Evolutionary conservation across 805 yeast genomes (phyloP).

Genomic region (Candida takata): DNA sequence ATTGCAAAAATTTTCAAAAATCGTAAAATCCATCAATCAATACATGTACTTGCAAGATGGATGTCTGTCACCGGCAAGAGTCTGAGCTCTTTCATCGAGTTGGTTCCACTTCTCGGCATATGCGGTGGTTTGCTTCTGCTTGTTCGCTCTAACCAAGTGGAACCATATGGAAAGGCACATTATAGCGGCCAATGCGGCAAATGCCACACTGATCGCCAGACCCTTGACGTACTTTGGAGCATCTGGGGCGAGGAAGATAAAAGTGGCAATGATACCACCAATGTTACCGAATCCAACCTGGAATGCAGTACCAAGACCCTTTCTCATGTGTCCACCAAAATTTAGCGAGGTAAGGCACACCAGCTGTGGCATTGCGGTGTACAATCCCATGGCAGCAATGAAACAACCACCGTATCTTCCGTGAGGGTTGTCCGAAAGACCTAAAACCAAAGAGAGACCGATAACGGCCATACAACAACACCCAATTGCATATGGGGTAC

Average conservation of each 20-base stretch:
- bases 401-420: slow-evolving; percentile 35
- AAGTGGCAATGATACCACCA: slow-evolving; percentile 34
- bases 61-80: slow-evolving; percentile 32
- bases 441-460: slow-evolving; percentile 30
- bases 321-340: slow-evolving; percentile 32
- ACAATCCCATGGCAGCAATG: slow-evolving; percentile 32
- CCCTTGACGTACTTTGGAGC: slow-evolving; percentile 35
- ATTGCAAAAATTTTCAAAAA: no score
- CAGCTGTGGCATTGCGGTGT: slow-evolving; percentile 30
- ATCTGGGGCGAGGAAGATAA: slow-evolving; percentile 29
- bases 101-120: slow-evolving; percentile 27
- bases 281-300: slow-evolving; percentile 34
- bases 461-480: slow-evolving; percentile 27
- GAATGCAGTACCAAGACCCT: slow-evolving; percentile 33
- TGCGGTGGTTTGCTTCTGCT: slow-evolving; percentile 27
- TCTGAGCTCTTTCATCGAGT: slow-evolving; percentile 27
- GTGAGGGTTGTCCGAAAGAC: slow-evolving; percentile 30
- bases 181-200: slow-evolving; percentile 34
- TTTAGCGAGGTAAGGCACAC: slow-evolving; percentile 33
- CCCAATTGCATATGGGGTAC: slow-evolving; percentile 36
- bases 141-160: slow-evolving; percentile 28
- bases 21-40: no score
- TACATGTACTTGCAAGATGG: slow-evolving; percentile 43
- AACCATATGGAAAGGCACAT: slow-evolving; percentile 27
- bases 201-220: slow-evolving; percentile 37